Evolutionary conservation across 768 basidiomycete genomes (phyloP), one percentile per base, ranked within the genome.

Genomic region (Phanerodontia chrysosporium): DNA sequence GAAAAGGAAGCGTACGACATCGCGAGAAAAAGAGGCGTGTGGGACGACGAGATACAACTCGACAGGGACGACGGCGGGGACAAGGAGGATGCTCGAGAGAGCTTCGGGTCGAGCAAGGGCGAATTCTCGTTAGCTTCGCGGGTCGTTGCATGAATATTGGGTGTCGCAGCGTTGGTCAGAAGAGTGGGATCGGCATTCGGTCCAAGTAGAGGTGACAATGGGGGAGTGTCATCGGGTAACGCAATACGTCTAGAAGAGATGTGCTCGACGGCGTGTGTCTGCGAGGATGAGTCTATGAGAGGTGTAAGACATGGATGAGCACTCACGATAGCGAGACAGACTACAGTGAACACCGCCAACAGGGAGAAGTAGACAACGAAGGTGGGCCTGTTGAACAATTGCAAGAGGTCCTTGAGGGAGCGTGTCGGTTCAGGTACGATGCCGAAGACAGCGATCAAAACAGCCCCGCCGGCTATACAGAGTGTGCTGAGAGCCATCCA

Each of bases 391-490:
- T 78, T 74, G 72, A 95, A 94, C 9, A 96, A 79, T 25, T 70
- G 70, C 25, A 98, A 79, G 25, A 98, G 81, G 69, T 95, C 92
- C 59, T 94, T 90, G 18, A 98, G 77, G 1, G 89, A 87, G 62
- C 90, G 90, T 12, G 90, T 92, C 13, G 84, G 84, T 72, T 96
- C 94, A 21, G 90, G 86, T 0, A 98, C 92, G 64, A 95, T 92
- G 49, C 95, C 95, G 67, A 95, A 98, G 51, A 94, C 74, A 16
- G 90, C 94, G 58, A 98, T 93, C 60, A 95, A 79, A 44, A 91
- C 85, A 6, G 95, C 94, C 28, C 94, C 95, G 18, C 85, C 85
- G 0, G 92, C 90, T 62, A 98, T 94, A 69, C 95, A 78, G 45
- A 90, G 73, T 2, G 94, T 96, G 52, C 92, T 94, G n/a, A 92